Base-by-base conservation (phyloP, 257 asterid genomes). In the Nicotiana knightiana region DNA sequence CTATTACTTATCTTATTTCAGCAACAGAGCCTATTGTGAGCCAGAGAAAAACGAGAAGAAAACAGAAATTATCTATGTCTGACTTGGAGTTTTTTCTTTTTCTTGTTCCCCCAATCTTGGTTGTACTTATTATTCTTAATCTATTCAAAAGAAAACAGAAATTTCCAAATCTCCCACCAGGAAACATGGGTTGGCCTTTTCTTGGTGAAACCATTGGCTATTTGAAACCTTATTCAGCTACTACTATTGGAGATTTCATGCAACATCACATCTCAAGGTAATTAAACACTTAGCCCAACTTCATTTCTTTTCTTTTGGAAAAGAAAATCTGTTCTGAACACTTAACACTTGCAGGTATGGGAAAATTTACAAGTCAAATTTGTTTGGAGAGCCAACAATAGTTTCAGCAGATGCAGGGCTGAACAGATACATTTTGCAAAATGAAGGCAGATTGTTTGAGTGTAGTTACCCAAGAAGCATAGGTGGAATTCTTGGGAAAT, bases 141-240 rank as follows among this genome's bases (percentile, higher is more conserved):
- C 76, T 87, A 21, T 63, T 39, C 46, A 82, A 83, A 84, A 79
- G 88, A 85, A 90, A 87, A 55, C 86, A 82, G 62, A 86, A 86
- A 28, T 16, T 77, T 17, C 73, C 81, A 15, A 88, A 93, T 84
- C 98, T 95, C 51, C 99, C 99, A 9, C 98, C 97, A 32, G 99
- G 99, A 18, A 91, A 75, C 87, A 91, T 90, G 97, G 99, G 98
- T 4, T 95, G 97, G 99, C 98, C 99, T 84, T 92, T 95, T 53
- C 87, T 95, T 76, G 99, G 99, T 16, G 98, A 93, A 84, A 95
- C 97, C 35, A 84, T 93, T 39, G 90, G 87, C 39, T 95, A 95
- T 81, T 84, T 95, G 87, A 91, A 86, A 84, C 99, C 99, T 3
- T 91, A 91, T 67, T 85, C 91, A 11, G 98, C 98, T 66, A 88